These are phyloP conservation scores for Orobanche coerulescens DNA, from an alignment of 257 asterid species.

Conservation along the genomic window DNA sequence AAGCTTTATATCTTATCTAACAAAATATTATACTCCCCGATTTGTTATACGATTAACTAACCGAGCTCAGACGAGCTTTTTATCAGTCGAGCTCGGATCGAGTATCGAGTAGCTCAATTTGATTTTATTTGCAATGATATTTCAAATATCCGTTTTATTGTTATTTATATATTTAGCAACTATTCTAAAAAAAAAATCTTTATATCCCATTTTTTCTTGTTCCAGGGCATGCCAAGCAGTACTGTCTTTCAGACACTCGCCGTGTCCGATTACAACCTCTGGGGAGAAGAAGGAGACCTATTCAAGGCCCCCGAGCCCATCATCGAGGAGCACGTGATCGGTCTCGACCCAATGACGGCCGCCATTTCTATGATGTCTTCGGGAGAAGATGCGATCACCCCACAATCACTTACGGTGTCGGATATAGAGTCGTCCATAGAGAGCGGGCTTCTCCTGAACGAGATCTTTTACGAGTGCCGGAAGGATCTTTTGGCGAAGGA, in stretches of 20 bases:
- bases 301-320: slow-evolving; percentile 75
- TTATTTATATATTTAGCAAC: too few species aligned
- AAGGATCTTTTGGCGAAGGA: slow-evolving; percentile 84
- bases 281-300: slow-evolving; percentile 83
- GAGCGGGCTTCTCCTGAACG: slow-evolving; percentile 66
- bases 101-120: too few species aligned
- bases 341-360: slow-evolving; percentile 71
- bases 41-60: too few species aligned
- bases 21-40: too few species aligned
- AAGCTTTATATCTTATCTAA: too few species aligned
- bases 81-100: too few species aligned
- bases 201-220: too few species aligned
- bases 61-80: too few species aligned
- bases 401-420: slow-evolving; percentile 57
- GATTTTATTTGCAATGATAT: too few species aligned
- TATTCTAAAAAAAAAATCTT: too few species aligned
- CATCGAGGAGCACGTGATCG: slow-evolving; percentile 50
- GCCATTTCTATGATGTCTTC: slow-evolving; percentile 85
- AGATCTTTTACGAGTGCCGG: slow-evolving; percentile 80
- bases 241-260: slow-evolving; percentile 32
- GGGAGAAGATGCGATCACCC: slow-evolving; percentile 54
- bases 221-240: slow-evolving; percentile 36
- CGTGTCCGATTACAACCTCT: slow-evolving; percentile 63
- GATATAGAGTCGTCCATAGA: slow-evolving; percentile 65
- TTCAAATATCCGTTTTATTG: too few species aligned